phyloP scores from a whole-genome alignment of 495 filamentous ascomycete genomes.

The Lophium mytilinum region DNA sequence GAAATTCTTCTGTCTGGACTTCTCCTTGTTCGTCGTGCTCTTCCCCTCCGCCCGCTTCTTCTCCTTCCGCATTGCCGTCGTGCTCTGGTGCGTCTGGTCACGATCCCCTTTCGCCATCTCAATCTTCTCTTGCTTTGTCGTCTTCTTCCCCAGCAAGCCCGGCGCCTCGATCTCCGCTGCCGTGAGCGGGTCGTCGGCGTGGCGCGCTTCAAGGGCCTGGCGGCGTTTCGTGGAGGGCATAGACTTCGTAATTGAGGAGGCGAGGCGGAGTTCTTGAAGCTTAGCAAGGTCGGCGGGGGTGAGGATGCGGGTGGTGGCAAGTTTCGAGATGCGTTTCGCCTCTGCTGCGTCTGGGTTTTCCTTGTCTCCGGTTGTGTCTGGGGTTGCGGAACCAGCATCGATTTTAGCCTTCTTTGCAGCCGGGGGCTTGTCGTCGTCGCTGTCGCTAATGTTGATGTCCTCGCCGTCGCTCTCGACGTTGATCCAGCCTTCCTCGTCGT shows the following conservation, averaged over 20 bases:
- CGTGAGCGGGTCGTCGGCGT: constrained; percentile 76
- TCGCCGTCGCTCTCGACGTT: constrained; percentile 78
- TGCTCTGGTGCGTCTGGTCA: constrained; percentile 68
- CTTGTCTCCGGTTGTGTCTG: constrained; percentile 31
- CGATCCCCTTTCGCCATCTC: constrained; percentile 70
- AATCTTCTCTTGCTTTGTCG: constrained; percentile 72
- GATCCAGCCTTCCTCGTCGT: constrained; percentile 85
- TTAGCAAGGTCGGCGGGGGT: constrained; percentile 90
- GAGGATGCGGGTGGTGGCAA: constrained; percentile 81
- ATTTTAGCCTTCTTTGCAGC: constrained; percentile 50
- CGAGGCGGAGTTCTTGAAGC: constrained; percentile 72
- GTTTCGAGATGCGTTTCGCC: constrained; percentile 43
- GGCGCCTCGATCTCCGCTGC: constrained; percentile 76
- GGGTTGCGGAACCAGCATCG: constrained; percentile 1
- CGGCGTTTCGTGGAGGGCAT: constrained; percentile 41
- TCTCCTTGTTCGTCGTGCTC: constrained; percentile 96
- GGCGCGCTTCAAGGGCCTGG: constrained; percentile 41
- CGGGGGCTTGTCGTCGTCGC: constrained; percentile 47
- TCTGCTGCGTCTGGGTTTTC: constrained; percentile 1
- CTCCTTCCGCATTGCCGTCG: constrained; percentile 68
- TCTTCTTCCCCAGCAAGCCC: constrained; percentile 58
- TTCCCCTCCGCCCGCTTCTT: constrained; percentile 82
- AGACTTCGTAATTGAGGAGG: constrained; percentile 59
- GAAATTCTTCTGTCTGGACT: constrained; percentile 93
- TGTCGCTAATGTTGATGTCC: constrained; percentile 60